Evolutionary conservation across 768 basidiomycete species (phyloP).

Genomic region (Tubosaeta brunneosetosa): DNA sequence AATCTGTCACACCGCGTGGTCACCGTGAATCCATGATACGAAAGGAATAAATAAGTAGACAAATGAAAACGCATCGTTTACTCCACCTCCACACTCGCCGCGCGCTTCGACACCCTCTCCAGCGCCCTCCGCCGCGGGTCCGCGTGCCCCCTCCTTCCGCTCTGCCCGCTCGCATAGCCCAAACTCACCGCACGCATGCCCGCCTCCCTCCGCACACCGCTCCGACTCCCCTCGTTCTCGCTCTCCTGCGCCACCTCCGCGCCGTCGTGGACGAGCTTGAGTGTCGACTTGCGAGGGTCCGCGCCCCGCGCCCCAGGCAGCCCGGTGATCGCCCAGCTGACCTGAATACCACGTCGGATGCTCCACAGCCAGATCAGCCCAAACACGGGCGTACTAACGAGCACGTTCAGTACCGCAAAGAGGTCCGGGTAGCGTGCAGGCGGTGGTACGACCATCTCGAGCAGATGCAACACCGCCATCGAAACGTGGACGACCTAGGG

Average conservation of each 20-base stretch:
- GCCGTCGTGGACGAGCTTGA: not conserved
- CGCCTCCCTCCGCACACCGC: not conserved
- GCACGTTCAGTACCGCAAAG: conserved; percentile 79
- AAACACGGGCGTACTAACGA: conserved; percentile 78
- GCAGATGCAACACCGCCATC: conserved; percentile 52
- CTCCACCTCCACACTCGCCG: conserved; percentile 16
- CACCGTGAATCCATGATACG: too few relatives aligned
- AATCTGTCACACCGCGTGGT: too few relatives aligned
- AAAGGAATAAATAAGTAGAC: not conserved
- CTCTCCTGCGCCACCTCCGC: not conserved
- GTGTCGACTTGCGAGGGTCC: not conserved
- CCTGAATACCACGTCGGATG: conserved; percentile 73
- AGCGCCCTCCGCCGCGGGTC: conserved; percentile 24
- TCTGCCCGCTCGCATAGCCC: conserved; percentile 20
- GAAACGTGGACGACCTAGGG: conserved; percentile 50
- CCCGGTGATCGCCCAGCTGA: conserved; percentile 73
- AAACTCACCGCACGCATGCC: conserved; percentile 22
- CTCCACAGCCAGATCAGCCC: conserved; percentile 86
- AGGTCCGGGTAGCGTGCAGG: conserved; percentile 81
- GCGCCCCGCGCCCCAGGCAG: conserved; percentile 27
- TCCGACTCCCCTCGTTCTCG: conserved; percentile 3
- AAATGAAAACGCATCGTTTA: not conserved
- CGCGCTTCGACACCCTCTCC: conserved; percentile 14
- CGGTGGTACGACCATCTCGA: conserved; percentile 58
- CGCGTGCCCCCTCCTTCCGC: conserved; percentile 1